Base-by-base conservation (phyloP, 108 stramenopile species). In the Skeletonema tropicum region DNA sequence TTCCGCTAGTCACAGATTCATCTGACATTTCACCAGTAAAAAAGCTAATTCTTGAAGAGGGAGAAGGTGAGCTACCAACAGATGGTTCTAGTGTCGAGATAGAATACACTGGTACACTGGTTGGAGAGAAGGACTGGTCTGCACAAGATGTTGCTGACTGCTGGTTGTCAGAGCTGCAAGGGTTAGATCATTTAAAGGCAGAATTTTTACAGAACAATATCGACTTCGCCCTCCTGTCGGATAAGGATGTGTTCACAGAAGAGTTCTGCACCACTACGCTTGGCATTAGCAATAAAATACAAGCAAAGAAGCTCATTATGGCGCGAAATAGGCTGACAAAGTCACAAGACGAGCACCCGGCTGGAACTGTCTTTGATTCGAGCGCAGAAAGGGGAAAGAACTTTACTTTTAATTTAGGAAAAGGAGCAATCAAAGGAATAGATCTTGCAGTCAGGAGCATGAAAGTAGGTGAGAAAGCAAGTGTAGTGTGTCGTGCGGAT, bases 301-400 rank as follows among this genome's bases (percentile, higher is more conserved):
- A 84, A 70, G 82, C 84, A 59, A 91, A 91, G 57, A 91, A 91
- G 64, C 55, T 87, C 1, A 35, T 88, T 73, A 88, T 91, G 90
- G 90, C 90, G 2, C 69, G 82, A 32, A 78, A 77, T 17, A 65
- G 87, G 21, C 61, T 91, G 11, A 15, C 17, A 23, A 85, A 67
- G 25, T 61, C 68, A 17, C 67, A 60, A 6, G 49, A 39, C 11
- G 88, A 85, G 29, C 75, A 64, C 70, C 59, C 73, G 31, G 12
- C 59, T 10, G 87, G 86, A 17, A 41, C 38, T 19, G 84, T 70
- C 5, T 90, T 90, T 66, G 90, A 90, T 69, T 84, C 85, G 5
- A 82, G 82, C 32, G 31, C 29, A 23, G 25, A 61, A 19, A 38
- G 66, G 14, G 76, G 79, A 14, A 66, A 52, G 61, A 64, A 72